Evolutionary conservation across 441 rosid species (phyloP).

Genomic region (Euphorbia schlechtendalii): DNA sequence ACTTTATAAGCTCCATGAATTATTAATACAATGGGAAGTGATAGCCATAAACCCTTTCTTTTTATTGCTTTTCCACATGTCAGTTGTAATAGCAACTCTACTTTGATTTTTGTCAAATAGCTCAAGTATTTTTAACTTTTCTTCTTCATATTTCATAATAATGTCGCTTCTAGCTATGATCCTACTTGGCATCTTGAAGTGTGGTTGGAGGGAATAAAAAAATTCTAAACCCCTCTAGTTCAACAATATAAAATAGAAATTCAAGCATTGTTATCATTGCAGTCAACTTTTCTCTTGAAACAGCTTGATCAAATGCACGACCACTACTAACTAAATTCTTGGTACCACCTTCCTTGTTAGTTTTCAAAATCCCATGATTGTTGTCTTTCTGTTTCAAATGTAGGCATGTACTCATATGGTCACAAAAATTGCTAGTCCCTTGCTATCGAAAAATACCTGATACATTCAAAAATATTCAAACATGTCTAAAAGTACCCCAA

Average conservation of each 20-base stretch:
- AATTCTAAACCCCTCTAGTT: neutral
- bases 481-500: too few species aligned
- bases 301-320: neutral
- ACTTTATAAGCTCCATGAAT: neutral
- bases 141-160: neutral
- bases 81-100: neutral
- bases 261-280: neutral
- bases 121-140: neutral
- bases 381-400: slow-evolving; percentile 13
- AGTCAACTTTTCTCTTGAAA: neutral
- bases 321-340: neutral
- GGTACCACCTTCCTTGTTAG: too few species aligned
- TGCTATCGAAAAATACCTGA: too few species aligned
- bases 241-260: neutral
- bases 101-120: neutral
- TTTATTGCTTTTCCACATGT: neutral
- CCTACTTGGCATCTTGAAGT: neutral
- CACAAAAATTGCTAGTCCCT: neutral
- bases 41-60: neutral
- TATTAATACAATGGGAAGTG: neutral
- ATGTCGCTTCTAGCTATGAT: neutral
- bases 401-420: slow-evolving; percentile 15
- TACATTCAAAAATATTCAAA: too few species aligned
- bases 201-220: neutral
- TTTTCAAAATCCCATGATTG: neutral